Conservation (phyloP, 2,329 filamentous ascomycete genomes). For the Neurospora sp. region DNA sequence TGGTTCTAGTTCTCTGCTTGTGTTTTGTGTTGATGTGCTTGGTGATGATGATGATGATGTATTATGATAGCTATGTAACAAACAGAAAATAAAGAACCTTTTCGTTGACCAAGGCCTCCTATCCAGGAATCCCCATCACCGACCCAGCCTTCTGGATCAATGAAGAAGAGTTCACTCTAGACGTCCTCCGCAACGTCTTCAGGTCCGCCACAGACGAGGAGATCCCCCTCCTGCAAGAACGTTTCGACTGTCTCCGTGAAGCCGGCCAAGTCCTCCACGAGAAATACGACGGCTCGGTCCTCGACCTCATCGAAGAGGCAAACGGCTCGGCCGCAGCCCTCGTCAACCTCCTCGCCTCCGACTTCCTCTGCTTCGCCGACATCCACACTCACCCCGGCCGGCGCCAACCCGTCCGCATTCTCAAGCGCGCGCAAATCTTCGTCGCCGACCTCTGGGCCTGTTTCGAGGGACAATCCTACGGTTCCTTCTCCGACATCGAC, state of each 20-base stretch:
- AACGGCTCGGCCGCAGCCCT: slow-evolving; percentile 71
- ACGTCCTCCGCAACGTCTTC: slow-evolving; percentile 68
- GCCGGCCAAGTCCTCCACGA: slow-evolving; percentile 72
- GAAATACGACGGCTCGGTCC: slow-evolving; percentile 67
- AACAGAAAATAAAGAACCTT: background rate
- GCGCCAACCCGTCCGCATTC: slow-evolving; percentile 61
- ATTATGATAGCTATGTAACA: too few species aligned
- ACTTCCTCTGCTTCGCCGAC: slow-evolving; percentile 82
- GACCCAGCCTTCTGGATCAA: slow-evolving; percentile 79
- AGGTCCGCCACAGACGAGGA: slow-evolving; percentile 76
- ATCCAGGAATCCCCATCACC: slow-evolving; percentile 73
- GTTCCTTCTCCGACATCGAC: slow-evolving; percentile 80
- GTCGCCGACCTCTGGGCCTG: slow-evolving; percentile 96
- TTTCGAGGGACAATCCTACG: slow-evolving; percentile 72
- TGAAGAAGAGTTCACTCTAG: slow-evolving; percentile 64
- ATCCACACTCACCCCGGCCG: slow-evolving; percentile 66
- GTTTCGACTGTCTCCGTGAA: slow-evolving; percentile 71
- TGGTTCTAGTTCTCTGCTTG: slow-evolving; percentile 14
- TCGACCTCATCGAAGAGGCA: slow-evolving; percentile 63
- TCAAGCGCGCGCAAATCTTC: slow-evolving; percentile 93
- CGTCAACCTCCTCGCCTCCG: slow-evolving; percentile 73
- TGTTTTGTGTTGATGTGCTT: slow-evolving; percentile 9
- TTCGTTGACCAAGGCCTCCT: background rate
- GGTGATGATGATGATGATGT: too few species aligned
- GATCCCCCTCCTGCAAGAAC: slow-evolving; percentile 73